Evolutionary conservation across 129 eudicot genomes (phyloP), one percentile per base, ranked within the genome.

Genomic region (Deinandra increscens): DNA sequence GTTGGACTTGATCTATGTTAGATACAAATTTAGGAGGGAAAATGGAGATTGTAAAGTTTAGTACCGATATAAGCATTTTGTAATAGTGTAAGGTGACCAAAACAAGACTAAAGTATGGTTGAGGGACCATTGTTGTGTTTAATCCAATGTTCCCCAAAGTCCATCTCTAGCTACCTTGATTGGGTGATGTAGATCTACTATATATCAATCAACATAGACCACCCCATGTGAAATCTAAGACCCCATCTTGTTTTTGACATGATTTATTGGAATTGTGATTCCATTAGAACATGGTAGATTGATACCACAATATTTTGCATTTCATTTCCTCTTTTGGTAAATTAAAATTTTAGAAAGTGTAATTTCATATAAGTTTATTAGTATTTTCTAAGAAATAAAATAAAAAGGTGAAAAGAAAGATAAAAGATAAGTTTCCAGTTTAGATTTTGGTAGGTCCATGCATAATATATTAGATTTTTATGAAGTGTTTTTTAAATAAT

Each of bases 151-250:
- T 18, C 26, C 66, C 20, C 36, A 75, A 74, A 66, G 78, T 54
- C 73, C 51, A 64, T 37, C 73, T 68, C 73, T 26, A 3, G 31
- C 31, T 54, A 58, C 79, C 69, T 44, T 74, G 69, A 67, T 75
- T 67, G 61, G 61, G 64, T 49, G 80, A 75, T 66, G 68, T 66
- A 75, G 68, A 19, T 51, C 59, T 51, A 51, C 8, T n/a, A n/a
- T n/a, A n/a, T n/a, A 46, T 41, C 45, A 12, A 45, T 68, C 63
- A 68, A 59, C 15, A 46, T 59, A 58, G 75, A 48, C 80, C 75
- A 46, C 46, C 75, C 80, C 80, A 76, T 67, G 80, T 66, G 80
- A 67, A 37, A 58, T 42, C 45, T 67, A 60, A 45, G 69, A 55
- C 79, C 62, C 80, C 69, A 67, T 68, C 60, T 56, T 68, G 26